Evolutionary conservation across 495 filamentous ascomycete genomes (phyloP), one percentile per base, ranked within the genome.

Genomic region (Xylaria scruposa): DNA sequence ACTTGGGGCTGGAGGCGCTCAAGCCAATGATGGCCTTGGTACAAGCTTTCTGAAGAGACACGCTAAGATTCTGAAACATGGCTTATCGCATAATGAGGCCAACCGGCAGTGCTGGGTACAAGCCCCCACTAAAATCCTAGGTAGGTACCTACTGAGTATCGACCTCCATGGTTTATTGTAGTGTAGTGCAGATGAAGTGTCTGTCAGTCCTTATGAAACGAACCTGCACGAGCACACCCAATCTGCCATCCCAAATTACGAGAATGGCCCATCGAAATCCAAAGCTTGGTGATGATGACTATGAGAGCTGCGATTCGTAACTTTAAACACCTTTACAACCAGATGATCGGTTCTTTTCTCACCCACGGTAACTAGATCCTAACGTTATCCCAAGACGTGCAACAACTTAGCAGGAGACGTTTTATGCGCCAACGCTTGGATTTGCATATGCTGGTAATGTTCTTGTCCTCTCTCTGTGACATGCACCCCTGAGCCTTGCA

Each of bases 51-150:
- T 24, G 13, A 15, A 44, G 64, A 49, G 64, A 33, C 44, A 67
- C 64, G 64, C 64, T 67, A 67, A 67, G 46, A 51, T 33, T 70
- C 67, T 70, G 67, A 70, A 70, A 70, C 67, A 70, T 47, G 33
- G 67, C 67, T 70, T 61, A 33, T 44, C 26, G 36, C 53, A 38
- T 26, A 56, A 40, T 46, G 44, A 47, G 53, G 24, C 53, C 49
- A 46, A 36, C 42, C 40, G 63, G 63, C 63, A 66, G 42, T 51
- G 63, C 63, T 19, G 7, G 53, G 53, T 17, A 56, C 19, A 29
- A 3, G 49, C 24, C 21, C 21, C 49, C 21, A 53, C 49, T 26
- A 21, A 51, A 24, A 24, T 42, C 12, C 38, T 42, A 42, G 38
- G 8, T 2, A 40, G 38, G 38, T 40, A 40, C 38, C 38, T 3